Evolutionary conservation across 768 basidiomycete species (phyloP).

Genomic region (Tulasnella sp.): DNA sequence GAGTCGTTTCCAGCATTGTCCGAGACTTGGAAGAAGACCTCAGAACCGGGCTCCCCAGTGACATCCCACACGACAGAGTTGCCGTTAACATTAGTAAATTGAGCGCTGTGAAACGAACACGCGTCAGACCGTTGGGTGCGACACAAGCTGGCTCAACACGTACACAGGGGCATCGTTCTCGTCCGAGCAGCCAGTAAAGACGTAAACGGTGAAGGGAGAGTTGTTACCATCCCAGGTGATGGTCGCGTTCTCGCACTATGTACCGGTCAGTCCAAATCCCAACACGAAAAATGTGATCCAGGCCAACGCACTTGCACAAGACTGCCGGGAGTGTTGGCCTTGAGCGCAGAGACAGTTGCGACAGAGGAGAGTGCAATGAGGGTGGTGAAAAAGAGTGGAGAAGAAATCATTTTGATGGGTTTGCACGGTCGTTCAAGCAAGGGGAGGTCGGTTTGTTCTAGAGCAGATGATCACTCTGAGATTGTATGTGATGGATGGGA

Average conservation of each 20-base stretch:
- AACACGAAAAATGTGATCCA: not conserved
- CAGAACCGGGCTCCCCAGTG: not conserved
- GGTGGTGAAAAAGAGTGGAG: conserved; percentile 58
- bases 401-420: conserved; percentile 49
- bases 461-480: conserved; percentile 19
- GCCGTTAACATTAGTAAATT: not conserved
- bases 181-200: conserved; percentile 12
- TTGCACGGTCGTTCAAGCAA: conserved; percentile 21
- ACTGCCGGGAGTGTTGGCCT: not conserved
- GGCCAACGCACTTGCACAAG: not conserved
- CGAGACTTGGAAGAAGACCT: not conserved
- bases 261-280: not conserved
- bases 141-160: not conserved
- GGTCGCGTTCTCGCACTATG: not conserved
- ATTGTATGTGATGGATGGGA: too few species aligned
- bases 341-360: not conserved
- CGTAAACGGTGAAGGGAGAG: not conserved
- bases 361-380: conserved; percentile 45
- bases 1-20: not conserved
- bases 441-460: conserved; percentile 24
- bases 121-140: not conserved
- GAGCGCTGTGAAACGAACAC: not conserved
- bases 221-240: not conserved
- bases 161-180: conserved; percentile 4
- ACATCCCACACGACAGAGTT: conserved; percentile 1